Percentiles rank a stretch among this genome's conserved stretches.
These are phyloP conservation scores for Podaxis mareebaensis DNA, from an alignment of 768 basidiomycete species.

Conservation along the genomic window DNA sequence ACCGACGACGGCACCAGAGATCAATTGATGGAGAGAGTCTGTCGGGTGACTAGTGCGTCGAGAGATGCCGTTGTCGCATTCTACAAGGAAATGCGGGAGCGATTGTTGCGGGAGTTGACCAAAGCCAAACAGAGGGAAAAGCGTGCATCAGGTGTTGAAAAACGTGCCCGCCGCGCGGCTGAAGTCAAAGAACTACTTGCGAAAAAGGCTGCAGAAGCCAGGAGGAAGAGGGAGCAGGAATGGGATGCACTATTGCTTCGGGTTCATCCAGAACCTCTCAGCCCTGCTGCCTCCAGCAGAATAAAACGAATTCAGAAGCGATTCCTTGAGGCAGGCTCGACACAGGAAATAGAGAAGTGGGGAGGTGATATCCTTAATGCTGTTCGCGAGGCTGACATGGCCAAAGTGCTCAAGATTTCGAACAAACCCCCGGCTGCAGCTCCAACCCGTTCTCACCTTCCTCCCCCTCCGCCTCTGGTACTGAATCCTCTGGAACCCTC, in stretches of 20 bases:
- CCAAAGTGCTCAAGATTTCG: slow-evolving; percentile 40
- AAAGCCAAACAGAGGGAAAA: slow-evolving; percentile 38
- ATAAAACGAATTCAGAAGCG: slow-evolving; percentile 54
- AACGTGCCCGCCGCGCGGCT: slow-evolving; percentile 34
- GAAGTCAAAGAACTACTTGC: slow-evolving; percentile 55
- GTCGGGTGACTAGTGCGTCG: slow-evolving; percentile 59
- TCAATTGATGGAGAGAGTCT: slow-evolving; percentile 44
- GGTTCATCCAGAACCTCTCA: slow-evolving; percentile 55
- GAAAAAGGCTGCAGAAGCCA: slow-evolving; percentile 66
- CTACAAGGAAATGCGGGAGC: slow-evolving; percentile 40
- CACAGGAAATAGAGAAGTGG: slow-evolving; percentile 57
- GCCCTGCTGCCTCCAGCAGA: slow-evolving; percentile 44
- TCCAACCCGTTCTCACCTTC: slow-evolving; percentile 24
- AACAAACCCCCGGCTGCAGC: slow-evolving; percentile 20
- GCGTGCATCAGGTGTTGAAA: slow-evolving; percentile 29
- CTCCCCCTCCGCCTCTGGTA: slow-evolving; percentile 11
- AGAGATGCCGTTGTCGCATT: slow-evolving; percentile 44
- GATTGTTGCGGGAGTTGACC: slow-evolving; percentile 42
- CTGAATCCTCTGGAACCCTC: slow-evolving; percentile 20
- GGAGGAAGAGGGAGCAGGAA: slow-evolving; percentile 56
- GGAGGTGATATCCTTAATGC: slow-evolving; percentile 58
- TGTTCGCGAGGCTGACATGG: slow-evolving; percentile 54
- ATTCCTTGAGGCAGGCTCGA: slow-evolving; percentile 60
- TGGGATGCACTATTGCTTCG: slow-evolving; percentile 61
- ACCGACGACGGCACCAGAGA: slow-evolving; percentile 35